Evolutionary conservation across 768 basidiomycete species (phyloP).

Genomic region (Astraeus odoratus): DNA sequence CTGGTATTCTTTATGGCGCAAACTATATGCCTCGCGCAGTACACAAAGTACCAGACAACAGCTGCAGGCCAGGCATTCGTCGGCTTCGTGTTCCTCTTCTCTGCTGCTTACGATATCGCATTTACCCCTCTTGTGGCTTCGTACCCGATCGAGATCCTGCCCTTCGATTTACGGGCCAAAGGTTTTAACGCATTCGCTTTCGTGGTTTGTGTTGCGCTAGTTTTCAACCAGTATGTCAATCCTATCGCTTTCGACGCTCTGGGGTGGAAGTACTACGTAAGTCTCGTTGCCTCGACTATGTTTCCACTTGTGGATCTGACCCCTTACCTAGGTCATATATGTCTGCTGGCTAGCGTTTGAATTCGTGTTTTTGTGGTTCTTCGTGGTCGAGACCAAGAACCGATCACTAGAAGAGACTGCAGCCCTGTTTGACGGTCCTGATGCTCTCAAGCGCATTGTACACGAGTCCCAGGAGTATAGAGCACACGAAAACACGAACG

Average conservation of each 20-base stretch:
- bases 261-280: too few species aligned
- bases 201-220: too few species aligned
- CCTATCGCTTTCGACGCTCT: too few species aligned
- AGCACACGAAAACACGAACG: too few species aligned
- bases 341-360: slow-evolving; percentile 36
- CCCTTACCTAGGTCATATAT: slow-evolving; percentile 27
- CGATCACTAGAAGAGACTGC: slow-evolving; percentile 17
- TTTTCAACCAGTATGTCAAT: too few species aligned
- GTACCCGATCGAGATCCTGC: slow-evolving; percentile 39
- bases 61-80: slow-evolving; percentile 33
- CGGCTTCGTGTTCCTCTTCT: background rate
- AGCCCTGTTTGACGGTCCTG: slow-evolving; percentile 4
- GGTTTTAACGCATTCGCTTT: too few species aligned
- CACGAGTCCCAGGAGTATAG: too few species aligned
- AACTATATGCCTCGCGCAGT: too few species aligned
- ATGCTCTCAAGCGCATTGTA: background rate
- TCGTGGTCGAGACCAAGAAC: slow-evolving; percentile 34
- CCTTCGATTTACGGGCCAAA: too few species aligned
- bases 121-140: slow-evolving; percentile 36
- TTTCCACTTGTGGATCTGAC: slow-evolving; percentile 19
- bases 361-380: slow-evolving; percentile 31
- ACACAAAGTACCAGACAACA: too few species aligned
- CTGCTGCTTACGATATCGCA: slow-evolving; percentile 15
- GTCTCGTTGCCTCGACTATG: too few species aligned
- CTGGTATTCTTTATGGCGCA: too few species aligned